Conservation (phyloP, 225 moss, liverwort and hornwort species). For the Neckera pumila region DNA sequence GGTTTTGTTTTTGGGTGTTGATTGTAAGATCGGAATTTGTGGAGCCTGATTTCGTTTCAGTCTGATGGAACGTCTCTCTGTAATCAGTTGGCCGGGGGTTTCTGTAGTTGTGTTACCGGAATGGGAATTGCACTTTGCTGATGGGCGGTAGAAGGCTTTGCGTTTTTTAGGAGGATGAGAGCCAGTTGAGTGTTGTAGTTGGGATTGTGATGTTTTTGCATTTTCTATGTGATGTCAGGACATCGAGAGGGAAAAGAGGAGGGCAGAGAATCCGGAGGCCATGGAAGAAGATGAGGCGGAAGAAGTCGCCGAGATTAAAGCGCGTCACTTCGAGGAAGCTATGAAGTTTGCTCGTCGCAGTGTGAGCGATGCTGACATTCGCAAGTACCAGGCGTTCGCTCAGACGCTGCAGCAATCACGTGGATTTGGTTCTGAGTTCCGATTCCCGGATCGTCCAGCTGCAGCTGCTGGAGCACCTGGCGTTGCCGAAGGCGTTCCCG, state of each 20-base stretch:
- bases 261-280: slow-evolving; percentile 68
- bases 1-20: background rate
- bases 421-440: slow-evolving; percentile 89
- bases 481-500: slow-evolving; percentile 19
- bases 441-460: slow-evolving; percentile 58
- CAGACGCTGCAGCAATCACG: slow-evolving; percentile 93
- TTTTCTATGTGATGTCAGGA: slow-evolving; percentile 22
- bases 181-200: background rate
- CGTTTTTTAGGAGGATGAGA: rapidly evolving
- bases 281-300: slow-evolving; percentile 94
- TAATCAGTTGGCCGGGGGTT: background rate
- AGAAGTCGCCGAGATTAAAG: slow-evolving; percentile 68
- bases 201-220: background rate
- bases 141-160: background rate
- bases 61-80: background rate
- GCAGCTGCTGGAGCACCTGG: slow-evolving; percentile 6
- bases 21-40: background rate
- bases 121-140: background rate
- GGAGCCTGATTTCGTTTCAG: background rate
- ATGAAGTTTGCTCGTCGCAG: slow-evolving; percentile 94
- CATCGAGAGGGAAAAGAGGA: slow-evolving; percentile 78
- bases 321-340: slow-evolving; percentile 81
- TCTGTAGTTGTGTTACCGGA: background rate
- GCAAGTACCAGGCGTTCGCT: slow-evolving; percentile 83
- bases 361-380: slow-evolving; percentile 93